Percentiles rank a stretch among this genome's conserved stretches.
Evolutionary conservation across 805 yeast genomes (phyloP).

Genomic region (Henningerozyma blattae): DNA sequence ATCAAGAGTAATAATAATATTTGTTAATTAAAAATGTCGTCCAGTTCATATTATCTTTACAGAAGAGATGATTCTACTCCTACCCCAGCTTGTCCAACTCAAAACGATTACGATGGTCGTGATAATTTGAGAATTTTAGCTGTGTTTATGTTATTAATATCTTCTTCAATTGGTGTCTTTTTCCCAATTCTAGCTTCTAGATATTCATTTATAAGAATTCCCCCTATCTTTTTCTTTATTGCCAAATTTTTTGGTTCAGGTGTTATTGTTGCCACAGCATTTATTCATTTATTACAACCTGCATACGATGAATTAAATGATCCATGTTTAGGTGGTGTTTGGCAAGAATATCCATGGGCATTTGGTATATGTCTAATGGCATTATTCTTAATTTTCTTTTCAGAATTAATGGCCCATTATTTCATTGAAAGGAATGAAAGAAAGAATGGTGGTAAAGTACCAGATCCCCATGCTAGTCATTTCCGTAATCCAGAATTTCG

Average conservation of each 20-base stretch:
- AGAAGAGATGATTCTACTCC: too few relatives aligned
- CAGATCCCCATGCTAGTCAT: background rate
- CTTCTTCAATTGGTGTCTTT: conserved; percentile 47
- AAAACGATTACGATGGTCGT: conserved; percentile 34
- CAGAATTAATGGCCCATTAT: conserved; percentile 37
- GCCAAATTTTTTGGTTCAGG: conserved; percentile 70
- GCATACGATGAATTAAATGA: conserved; percentile 28
- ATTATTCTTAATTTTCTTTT: conserved; percentile 32
- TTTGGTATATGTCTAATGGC: conserved; percentile 41
- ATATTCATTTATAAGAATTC: conserved; percentile 44
- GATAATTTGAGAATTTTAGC: conserved; percentile 40
- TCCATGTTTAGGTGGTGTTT: conserved; percentile 52
- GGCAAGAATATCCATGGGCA: conserved; percentile 43
- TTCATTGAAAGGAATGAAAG: conserved; percentile 26
- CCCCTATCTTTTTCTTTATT: conserved; percentile 49
- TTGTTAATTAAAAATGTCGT: too few relatives aligned
- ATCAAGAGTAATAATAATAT: too few relatives aligned
- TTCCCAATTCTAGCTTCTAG: conserved; percentile 52
- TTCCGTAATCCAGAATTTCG: background rate
- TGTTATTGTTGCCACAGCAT: conserved; percentile 67
- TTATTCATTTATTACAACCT: conserved; percentile 51
- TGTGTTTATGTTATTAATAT: conserved; percentile 46
- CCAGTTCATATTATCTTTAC: too few relatives aligned
- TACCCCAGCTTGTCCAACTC: conserved; percentile 31
- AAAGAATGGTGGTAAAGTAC: conserved; percentile 9